phyloP scores from a whole-genome alignment of 441 rosid species.

The Jatropha multifida region DNA sequence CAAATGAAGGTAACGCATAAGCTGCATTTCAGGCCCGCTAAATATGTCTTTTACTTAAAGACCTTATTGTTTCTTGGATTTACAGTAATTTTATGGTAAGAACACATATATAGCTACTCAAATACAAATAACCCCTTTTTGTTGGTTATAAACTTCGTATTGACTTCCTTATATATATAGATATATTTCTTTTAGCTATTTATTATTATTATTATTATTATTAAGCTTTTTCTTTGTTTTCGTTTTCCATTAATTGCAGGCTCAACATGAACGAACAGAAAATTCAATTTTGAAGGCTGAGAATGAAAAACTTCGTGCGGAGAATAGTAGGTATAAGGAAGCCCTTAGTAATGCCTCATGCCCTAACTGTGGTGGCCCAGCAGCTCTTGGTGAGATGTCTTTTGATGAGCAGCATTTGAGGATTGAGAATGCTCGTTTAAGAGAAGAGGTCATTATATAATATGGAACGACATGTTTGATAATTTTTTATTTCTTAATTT shows the following conservation, averaged over 20 bases:
- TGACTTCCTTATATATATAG: too few species aligned
- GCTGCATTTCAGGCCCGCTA: background rate
- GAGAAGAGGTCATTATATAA: slow-evolving; percentile 67
- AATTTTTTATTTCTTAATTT: background rate
- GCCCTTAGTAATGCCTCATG: slow-evolving; percentile 84
- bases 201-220: too few species aligned
- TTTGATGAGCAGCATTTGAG: slow-evolving; percentile 95
- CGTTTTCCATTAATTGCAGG: slow-evolving; percentile 32
- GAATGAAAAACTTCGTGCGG: slow-evolving; percentile 80
- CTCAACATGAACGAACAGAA: slow-evolving; percentile 87
- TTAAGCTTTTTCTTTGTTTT: too few species aligned
- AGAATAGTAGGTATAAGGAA: slow-evolving; percentile 84
- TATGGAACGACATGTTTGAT: background rate
- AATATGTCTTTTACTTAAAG: background rate
- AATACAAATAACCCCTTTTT: background rate
- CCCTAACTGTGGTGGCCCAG: slow-evolving; percentile 90
- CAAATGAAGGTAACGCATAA: slow-evolving; percentile 78
- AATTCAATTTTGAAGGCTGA: slow-evolving; percentile 69
- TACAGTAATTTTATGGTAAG: background rate
- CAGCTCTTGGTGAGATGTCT: slow-evolving; percentile 95
- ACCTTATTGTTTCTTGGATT: background rate
- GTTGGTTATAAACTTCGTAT: background rate
- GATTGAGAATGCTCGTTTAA: slow-evolving; percentile 80
- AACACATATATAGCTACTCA: background rate
- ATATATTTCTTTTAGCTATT: too few species aligned